These are phyloP conservation scores for Daedaleopsis nitida DNA, from an alignment of 768 basidiomycete species.

Conservation along the genomic window DNA sequence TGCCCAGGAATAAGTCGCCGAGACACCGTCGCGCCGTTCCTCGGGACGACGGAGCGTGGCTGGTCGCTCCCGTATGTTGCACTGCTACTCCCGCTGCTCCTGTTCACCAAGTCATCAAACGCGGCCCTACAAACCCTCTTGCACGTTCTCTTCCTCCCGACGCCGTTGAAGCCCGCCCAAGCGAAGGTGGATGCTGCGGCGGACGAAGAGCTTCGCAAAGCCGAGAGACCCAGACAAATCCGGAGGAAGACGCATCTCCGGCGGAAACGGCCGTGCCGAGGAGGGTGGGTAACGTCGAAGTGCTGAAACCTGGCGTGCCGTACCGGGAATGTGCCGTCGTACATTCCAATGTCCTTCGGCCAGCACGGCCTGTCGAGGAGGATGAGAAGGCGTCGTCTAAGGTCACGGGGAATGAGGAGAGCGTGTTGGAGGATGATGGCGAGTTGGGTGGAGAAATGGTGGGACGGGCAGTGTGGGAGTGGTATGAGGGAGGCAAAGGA, in stretches of 20 bases:
- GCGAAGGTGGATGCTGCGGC: conserved; percentile 35
- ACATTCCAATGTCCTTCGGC: too few relatives aligned
- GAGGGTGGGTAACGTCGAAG: conserved; percentile 46
- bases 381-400: conserved; percentile 37
- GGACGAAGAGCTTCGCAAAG: conserved; percentile 14
- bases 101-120: conserved; percentile 69
- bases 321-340: conserved; percentile 68
- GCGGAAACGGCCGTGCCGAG: conserved; percentile 1
- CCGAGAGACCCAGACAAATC: conserved; percentile 12
- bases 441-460: too few relatives aligned
- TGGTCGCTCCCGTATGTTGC: conserved; percentile 64
- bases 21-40: conserved; percentile 62
- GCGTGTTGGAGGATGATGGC: too few relatives aligned
- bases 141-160: conserved; percentile 81
- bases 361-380: too few relatives aligned
- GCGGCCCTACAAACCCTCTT: conserved; percentile 75
- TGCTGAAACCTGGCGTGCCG: conserved; percentile 75
- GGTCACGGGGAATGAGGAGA: too few relatives aligned
- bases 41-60: conserved; percentile 44
- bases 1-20: conserved; percentile 76
- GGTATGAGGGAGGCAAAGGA: too few relatives aligned
- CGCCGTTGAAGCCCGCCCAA: conserved; percentile 60
- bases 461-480: too few relatives aligned
- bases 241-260: conserved; percentile 21
- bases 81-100: conserved; percentile 63